A percentile compares a stretch with the other conserved stretches of the same genome.
These are phyloP conservation scores for Lenzites betulinus DNA, from an alignment of 768 basidiomycete genomes.

Conservation along the genomic window DNA sequence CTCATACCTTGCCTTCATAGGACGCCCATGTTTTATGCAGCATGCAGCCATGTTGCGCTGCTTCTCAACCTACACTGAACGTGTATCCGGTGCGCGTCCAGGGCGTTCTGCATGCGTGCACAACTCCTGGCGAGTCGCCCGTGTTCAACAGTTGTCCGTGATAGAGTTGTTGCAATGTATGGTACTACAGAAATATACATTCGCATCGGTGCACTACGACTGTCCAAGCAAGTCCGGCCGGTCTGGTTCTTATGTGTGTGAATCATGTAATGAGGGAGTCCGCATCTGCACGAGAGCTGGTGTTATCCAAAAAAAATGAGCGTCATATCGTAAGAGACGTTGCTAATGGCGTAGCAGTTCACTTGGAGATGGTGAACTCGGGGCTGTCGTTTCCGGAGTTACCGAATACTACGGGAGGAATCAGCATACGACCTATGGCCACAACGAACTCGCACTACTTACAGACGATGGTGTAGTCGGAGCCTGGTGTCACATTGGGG, in stretches of 20 bases:
- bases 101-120: too few species aligned
- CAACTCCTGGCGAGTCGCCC: too few species aligned
- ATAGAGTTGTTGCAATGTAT: neutral
- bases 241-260: neutral
- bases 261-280: neutral
- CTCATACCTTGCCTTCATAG: neutral
- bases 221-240: neutral
- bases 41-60: too few species aligned
- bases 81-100: too few species aligned
- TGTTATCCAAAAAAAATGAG: neutral
- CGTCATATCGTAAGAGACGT: slow-evolving; percentile 12
- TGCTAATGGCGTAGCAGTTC: neutral
- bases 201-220: neutral
- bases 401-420: slow-evolving; percentile 42
- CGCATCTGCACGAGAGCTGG: neutral
- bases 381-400: slow-evolving; percentile 50
- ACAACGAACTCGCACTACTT: slow-evolving; percentile 26
- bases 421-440: neutral
- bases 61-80: too few species aligned
- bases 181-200: slow-evolving; percentile 10
- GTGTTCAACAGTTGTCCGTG: too few species aligned
- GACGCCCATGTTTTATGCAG: too few species aligned
- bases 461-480: slow-evolving; percentile 45
- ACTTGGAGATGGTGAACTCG: slow-evolving; percentile 37
- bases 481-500: slow-evolving; percentile 37